A percentile compares a stretch with the other conserved stretches of the same genome.
Evolutionary conservation across 176 grass and related monocot species (phyloP).

Genomic region (Secale cereale): DNA sequence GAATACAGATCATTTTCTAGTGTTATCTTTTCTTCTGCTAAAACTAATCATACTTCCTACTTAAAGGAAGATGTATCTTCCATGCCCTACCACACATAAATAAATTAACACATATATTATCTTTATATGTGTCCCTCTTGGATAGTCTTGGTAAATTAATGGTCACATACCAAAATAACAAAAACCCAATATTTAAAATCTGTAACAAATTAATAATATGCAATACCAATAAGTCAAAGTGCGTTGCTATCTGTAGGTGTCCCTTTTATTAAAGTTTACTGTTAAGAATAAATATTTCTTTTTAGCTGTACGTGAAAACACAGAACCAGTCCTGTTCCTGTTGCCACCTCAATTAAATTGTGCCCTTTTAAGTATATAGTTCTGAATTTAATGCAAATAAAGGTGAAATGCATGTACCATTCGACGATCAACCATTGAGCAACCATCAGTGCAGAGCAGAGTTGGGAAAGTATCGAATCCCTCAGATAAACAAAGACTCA

Average conservation of each 20-base stretch:
- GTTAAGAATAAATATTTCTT: not conserved
- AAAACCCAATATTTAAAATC: not conserved
- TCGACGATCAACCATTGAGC: slow-evolving; percentile 94
- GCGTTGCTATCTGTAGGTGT: not conserved
- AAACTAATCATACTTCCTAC: not conserved
- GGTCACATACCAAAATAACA: not conserved
- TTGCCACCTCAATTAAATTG: not conserved
- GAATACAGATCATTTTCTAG: not conserved
- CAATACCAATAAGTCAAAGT: not conserved
- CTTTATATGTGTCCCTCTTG: not conserved
- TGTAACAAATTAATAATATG: not conserved
- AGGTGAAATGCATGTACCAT: slow-evolving; percentile 64
- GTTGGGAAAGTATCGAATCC: slow-evolving; percentile 97
- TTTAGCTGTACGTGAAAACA: not conserved
- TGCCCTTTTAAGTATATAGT: not conserved
- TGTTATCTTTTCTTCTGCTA: not conserved
- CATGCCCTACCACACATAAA: not conserved
- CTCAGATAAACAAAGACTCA: slow-evolving; percentile 83
- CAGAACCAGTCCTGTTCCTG: not conserved
- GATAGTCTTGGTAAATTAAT: not conserved
- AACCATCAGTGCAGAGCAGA: slow-evolving; percentile 94
- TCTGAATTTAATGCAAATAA: slow-evolving; percentile 18
- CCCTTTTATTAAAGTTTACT: not conserved
- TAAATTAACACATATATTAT: not conserved
- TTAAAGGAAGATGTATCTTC: not conserved